phyloP scores from a whole-genome alignment of 2,329 filamentous ascomycete species.

The Tolypocladium inflatum region DNA sequence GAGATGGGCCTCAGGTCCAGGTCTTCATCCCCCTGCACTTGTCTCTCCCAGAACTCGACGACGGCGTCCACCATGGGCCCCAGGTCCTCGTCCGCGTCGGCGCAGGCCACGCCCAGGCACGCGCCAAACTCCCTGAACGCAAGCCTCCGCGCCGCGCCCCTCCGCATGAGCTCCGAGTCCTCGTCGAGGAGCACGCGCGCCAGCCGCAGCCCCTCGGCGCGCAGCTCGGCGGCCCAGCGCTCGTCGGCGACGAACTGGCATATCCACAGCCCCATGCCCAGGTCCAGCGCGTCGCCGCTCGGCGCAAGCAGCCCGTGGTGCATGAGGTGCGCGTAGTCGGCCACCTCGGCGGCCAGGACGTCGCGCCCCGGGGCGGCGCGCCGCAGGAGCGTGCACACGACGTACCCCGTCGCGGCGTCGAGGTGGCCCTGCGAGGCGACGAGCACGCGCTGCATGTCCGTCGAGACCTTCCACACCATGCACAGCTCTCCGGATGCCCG shows the following conservation, averaged over 20 bases:
- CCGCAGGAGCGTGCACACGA: constrained; percentile 38
- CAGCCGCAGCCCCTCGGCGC: constrained; percentile 15
- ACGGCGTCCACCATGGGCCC: constrained; percentile 14
- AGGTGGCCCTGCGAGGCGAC: constrained; percentile 44
- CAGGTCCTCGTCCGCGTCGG: constrained; percentile 22
- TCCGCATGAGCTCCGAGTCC: constrained; percentile 10
- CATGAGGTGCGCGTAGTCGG: constrained; percentile 40
- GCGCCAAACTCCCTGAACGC: constrained; percentile 48
- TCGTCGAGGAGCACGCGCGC: constrained; percentile 13
- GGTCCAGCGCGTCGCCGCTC: constrained; percentile 41
- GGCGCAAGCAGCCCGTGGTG: constrained; percentile 29
- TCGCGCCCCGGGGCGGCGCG: constrained; percentile 21
- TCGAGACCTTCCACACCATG: constrained; percentile 49
- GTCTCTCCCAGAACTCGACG: constrained; percentile 23
- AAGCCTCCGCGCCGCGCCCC: constrained; percentile 21
- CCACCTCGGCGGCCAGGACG: constrained; percentile 36
- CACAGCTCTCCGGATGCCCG: constrained; percentile 8
- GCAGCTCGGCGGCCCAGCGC: constrained; percentile 34
- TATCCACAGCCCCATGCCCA: constrained; percentile 52
- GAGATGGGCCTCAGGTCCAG: constrained; percentile 43
- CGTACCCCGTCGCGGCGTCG: constrained; percentile 45
- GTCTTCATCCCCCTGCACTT: constrained; percentile 17
- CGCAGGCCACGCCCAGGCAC: constrained; percentile 35
- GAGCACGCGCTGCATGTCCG: constrained; percentile 34
- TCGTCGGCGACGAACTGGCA: constrained; percentile 40